Conservation (phyloP, 2,329 filamentous ascomycete genomes). For the Xylaria polymorpha region DNA sequence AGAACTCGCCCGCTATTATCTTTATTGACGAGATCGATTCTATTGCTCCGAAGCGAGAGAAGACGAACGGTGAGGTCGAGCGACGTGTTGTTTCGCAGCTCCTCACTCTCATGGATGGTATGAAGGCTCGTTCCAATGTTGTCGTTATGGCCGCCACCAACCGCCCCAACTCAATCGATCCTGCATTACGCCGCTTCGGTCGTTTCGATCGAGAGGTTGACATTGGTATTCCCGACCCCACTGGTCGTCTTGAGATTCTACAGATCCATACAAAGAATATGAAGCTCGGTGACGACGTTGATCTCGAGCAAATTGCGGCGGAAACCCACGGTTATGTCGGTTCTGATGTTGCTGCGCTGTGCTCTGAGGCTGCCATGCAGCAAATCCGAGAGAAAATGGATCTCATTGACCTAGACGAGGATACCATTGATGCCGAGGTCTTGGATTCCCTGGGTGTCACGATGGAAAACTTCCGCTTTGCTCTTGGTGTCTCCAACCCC, state of each 20-base stretch:
- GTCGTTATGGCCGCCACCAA: slow-evolving; percentile 99
- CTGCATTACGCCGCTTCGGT: slow-evolving; percentile 95
- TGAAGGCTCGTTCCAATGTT: slow-evolving; percentile 99
- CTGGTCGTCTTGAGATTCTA: slow-evolving; percentile 97
- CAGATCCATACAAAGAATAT: slow-evolving; percentile 99
- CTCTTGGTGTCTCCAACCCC: slow-evolving; percentile 97
- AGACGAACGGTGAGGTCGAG: slow-evolving; percentile 99
- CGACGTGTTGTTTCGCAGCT: slow-evolving; percentile 98
- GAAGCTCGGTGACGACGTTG: slow-evolving; percentile 97
- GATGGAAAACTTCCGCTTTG: slow-evolving; percentile 99
- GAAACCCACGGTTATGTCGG: slow-evolving; percentile 99
- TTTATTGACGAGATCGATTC: slow-evolving; percentile 99
- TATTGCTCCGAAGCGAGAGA: slow-evolving; percentile 98
- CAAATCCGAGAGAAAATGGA: slow-evolving; percentile 99
- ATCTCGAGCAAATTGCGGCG: slow-evolving; percentile 94
- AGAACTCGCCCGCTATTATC: slow-evolving; percentile 99
- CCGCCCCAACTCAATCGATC: slow-evolving; percentile 98
- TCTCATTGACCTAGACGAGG: slow-evolving; percentile 97
- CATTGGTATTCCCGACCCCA: slow-evolving; percentile 97
- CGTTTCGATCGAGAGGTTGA: slow-evolving; percentile 99
- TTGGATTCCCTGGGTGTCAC: slow-evolving; percentile 98
- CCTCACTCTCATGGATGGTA: slow-evolving; percentile 96
- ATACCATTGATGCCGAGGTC: slow-evolving; percentile 98
- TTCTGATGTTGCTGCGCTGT: slow-evolving; percentile 97
- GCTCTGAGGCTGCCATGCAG: slow-evolving; percentile 99